Conservation (phyloP, 225 moss, liverwort and hornwort genomes). For the Ulota crispa region DNA sequence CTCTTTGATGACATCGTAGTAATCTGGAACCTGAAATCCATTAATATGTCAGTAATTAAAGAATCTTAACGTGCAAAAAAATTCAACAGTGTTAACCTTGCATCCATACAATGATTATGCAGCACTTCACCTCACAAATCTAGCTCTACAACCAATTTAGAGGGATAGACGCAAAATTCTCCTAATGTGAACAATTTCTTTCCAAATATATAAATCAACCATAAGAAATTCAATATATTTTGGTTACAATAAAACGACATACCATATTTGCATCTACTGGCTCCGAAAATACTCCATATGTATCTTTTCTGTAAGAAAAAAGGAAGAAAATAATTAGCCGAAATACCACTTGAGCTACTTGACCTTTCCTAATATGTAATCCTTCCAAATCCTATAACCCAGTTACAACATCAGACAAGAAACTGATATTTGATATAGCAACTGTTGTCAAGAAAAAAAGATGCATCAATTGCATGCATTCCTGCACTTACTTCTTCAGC, state of each 20-base stretch:
- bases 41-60: conserved; percentile 4
- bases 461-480: background rate
- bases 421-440: background rate
- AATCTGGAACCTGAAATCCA: conserved; percentile 86
- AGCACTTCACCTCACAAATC: background rate
- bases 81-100: background rate
- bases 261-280: conserved; percentile 89
- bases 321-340: background rate
- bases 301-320: conserved; percentile 79
- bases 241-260: conserved; percentile 16
- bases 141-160: background rate
- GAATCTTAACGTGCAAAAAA: conserved; percentile 19
- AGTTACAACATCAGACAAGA: conserved; percentile 1
- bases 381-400: background rate
- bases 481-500: conserved; percentile 80
- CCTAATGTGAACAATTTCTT: background rate
- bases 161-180: background rate
- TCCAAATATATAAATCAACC: conserved; percentile 1
- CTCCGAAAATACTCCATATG: conserved; percentile 97
- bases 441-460: conserved; percentile 4
- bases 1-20: conserved; percentile 98
- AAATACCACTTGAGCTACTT: background rate
- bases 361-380: background rate
- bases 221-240: background rate
- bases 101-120: background rate